Evolutionary conservation across 805 yeast genomes (phyloP).

Genomic region (Candida bentonensis): DNA sequence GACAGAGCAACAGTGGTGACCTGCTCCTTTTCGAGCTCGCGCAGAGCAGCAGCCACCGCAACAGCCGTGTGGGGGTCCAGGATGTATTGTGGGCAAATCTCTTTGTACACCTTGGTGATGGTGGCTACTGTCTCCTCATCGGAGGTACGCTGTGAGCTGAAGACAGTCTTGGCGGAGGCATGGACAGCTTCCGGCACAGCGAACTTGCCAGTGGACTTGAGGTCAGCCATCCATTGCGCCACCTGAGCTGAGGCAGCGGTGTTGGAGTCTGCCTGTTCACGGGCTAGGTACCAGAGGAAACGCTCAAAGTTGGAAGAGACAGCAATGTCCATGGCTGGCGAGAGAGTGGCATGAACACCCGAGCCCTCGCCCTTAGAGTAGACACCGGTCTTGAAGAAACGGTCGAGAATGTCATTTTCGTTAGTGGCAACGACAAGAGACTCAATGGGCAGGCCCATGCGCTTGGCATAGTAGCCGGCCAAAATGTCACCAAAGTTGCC

Average conservation of each 20-base stretch:
- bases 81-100: conserved; percentile 52
- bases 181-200: conserved; percentile 52
- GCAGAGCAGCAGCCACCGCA: conserved; percentile 69
- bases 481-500: conserved; percentile 98
- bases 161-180: conserved; percentile 49
- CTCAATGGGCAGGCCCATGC: conserved; percentile 89
- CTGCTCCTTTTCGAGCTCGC: conserved; percentile 36
- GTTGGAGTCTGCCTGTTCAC: conserved; percentile 50
- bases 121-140: conserved; percentile 69
- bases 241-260: conserved; percentile 61
- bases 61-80: conserved; percentile 96
- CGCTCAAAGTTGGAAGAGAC: conserved; percentile 95
- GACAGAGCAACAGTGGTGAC: conserved; percentile 57
- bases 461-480: conserved; percentile 89
- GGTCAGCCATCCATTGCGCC: conserved; percentile 60
- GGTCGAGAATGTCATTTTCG: conserved; percentile 85
- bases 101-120: conserved; percentile 52
- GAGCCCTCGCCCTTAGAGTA: conserved; percentile 56
- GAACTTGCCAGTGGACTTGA: conserved; percentile 67
- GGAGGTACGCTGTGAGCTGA: conserved; percentile 67
- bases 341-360: conserved; percentile 72
- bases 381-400: conserved; percentile 77
- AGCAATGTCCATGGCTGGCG: conserved; percentile 98
- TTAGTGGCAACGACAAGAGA: conserved; percentile 88
- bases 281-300: conserved; percentile 83